Base-by-base conservation (phyloP, 495 filamentous ascomycete genomes). In the Annulohypoxylon stygium region DNA sequence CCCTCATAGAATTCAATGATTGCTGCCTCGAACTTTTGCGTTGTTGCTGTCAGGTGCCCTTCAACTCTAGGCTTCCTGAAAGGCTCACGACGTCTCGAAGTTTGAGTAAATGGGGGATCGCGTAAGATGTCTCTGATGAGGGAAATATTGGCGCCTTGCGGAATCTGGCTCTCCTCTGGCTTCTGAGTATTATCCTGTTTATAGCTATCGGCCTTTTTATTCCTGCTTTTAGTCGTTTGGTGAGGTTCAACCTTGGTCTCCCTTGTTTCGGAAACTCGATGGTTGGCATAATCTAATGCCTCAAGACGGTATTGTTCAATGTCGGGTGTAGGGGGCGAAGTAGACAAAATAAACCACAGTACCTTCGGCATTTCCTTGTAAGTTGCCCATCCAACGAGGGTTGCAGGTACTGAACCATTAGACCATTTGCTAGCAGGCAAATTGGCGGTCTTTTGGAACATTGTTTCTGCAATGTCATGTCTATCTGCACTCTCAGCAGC, bases 81-180 rank as follows among this genome's bases (percentile, higher is more conserved):
- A 11, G 48, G 20, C 23, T 30, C 48, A 3, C n/a, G 26, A 26
- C 20, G 48, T 30, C 48, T 53, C 11, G 48, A 53, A 12, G 48
- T 53, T 53, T 53, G 48, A 14, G 48, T 26, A 26, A 53, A 53
- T 4, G 48, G 48, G 16, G 48, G 48, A 14, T 53, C 48, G 20
- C 9, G 9, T 4, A 53, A 30, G 7, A 53, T 53, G 23, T 53
- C 48, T 2, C 23, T 30, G 48, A 53, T 4, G 10, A 53, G 18
- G 9, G 6, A 11, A 4, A 26, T 53, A 50, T 50, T 50, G 9
- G 8, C 16, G 20, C 14, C 5, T 47, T 11, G 16, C 11, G 6
- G 4, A 5, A 2, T 11, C 16, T 30, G 30, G 4, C 16, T 23
- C 20, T 1, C 16, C 4, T 23, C 45, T 50, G 2, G 20, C 6